Evolutionary conservation across 805 yeast species (phyloP), one percentile per base, ranked within the genome.

Genomic region (Tetrapisispora phaffii): DNA sequence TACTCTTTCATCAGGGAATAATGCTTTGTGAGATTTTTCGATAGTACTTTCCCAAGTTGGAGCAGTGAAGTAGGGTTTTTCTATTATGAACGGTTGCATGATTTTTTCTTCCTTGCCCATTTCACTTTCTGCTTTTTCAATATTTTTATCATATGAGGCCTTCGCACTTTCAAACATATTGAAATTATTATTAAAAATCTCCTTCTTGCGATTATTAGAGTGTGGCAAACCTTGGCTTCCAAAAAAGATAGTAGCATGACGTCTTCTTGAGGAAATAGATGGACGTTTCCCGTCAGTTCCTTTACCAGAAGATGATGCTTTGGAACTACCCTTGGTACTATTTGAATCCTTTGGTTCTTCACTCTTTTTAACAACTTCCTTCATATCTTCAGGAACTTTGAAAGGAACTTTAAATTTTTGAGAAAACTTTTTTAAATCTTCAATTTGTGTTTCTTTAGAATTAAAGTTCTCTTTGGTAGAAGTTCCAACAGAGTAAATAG

Each of bases 391-490:
- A 20, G 94, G 90, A 50, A 70, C 65, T 41, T 68, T 68, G 31
- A 76, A 76, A 2, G 82, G 83, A 26, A 88, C 76, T 63, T 85
- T 85, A 64, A 86, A 85, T 53, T 77, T 83, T 41, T 85, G 86
- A 34, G 94, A 77, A 59, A 89, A 88, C 57, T 84, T 85, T 50
- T 77, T 79, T 45, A 86, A 69, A 10, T 85, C 76, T 50, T 80
- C 80, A 50, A 83, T 74, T 59, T 82, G 87, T 50, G 77, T 75
- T 58, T 78, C 63, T 59, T 79, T 73, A 12, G 16, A 20, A 16
- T 24, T 34, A 4, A 26, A 24, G 4, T 9, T 4, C 6, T 28
- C 33, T 4, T 31, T n/a, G 16, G 16, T 7, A 21, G 24, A 8
- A 20, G 35, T 16, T 7, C 24, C 32, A 4, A 31, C 4, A 10